These are phyloP conservation scores for Pseudocercospora cruenta DNA, from an alignment of 2,329 filamentous ascomycete species.

Conservation along the genomic window DNA sequence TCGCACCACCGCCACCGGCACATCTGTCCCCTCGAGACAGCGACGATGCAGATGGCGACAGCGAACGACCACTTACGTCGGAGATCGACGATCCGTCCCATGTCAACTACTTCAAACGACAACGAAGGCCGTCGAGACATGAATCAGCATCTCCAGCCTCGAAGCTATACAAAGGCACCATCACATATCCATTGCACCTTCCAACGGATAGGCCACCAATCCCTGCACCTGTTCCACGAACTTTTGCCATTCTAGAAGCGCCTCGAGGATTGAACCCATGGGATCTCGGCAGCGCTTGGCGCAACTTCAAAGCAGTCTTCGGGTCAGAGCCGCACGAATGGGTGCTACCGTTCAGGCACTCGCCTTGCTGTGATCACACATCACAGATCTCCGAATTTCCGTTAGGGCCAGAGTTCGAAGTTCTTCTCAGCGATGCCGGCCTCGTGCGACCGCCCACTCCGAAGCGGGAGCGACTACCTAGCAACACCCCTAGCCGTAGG, in stretches of 20 bases:
- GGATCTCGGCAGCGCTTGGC: conserved; percentile 66
- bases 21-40: conserved; percentile 13
- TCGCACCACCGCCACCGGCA: conserved; percentile 27
- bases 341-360: conserved; percentile 75
- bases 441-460: conserved; percentile 26
- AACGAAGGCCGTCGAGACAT: conserved; percentile 24
- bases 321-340: conserved; percentile 73
- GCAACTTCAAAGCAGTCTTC: conserved; percentile 81
- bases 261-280: conserved; percentile 81
- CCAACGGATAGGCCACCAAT: conserved; percentile 40
- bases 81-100: conserved; percentile 42
- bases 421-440: conserved; percentile 37
- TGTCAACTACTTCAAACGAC: conserved; percentile 35
- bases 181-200: conserved; percentile 62
- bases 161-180: conserved; percentile 46
- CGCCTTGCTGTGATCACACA: conserved; percentile 70
- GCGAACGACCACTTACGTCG: conserved; percentile 35
- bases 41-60: conserved; percentile 24
- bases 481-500: conserved; percentile 19
- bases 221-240: conserved; percentile 49
- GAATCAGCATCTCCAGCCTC: conserved; percentile 17
- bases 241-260: conserved; percentile 79
- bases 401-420: conserved; percentile 40
- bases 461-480: conserved; percentile 19
- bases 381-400: conserved; percentile 39